A percentile compares a stretch with the other conserved stretches of the same genome.
These are phyloP conservation scores for Mycena vulgaris DNA, from an alignment of 768 basidiomycete genomes.

Conservation along the genomic window DNA sequence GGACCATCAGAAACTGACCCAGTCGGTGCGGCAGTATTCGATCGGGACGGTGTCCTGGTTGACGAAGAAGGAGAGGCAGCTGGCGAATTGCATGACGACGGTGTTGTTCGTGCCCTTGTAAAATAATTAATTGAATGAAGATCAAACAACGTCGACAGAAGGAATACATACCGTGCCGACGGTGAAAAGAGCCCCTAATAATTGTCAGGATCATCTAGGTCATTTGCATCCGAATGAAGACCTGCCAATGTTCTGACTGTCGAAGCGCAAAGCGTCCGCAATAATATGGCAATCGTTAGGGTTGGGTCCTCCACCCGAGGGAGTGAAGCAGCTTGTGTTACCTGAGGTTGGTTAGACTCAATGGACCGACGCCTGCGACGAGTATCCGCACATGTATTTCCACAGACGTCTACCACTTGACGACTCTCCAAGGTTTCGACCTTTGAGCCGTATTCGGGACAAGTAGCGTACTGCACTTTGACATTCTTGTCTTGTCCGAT, in stretches of 20 bases:
- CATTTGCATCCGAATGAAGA: not conserved
- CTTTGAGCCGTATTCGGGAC: constrained; percentile 42
- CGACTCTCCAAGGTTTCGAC: constrained; percentile 34
- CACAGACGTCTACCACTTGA: constrained; percentile 59
- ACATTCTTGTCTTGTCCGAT: constrained; percentile 63
- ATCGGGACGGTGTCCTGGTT: constrained; percentile 59
- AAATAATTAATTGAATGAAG: not conserved
- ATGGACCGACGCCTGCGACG: not conserved
- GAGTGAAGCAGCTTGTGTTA: constrained; percentile 61
- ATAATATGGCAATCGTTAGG: constrained; percentile 66
- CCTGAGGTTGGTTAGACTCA: constrained; percentile 42
- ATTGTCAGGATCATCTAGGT: not conserved
- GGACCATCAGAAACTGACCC: constrained; percentile 49
- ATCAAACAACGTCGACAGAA: not conserved
- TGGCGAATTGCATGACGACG: constrained; percentile 57
- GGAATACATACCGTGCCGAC: constrained; percentile 47
- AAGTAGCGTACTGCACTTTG: constrained; percentile 53
- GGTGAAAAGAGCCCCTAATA: constrained; percentile 50
- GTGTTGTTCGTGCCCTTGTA: constrained; percentile 52
- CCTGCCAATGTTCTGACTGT: constrained; percentile 61
- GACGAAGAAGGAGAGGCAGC: constrained; percentile 64
- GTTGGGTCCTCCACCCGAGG: constrained; percentile 63
- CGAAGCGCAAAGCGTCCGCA: constrained; percentile 63
- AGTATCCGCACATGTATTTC: constrained; percentile 52
- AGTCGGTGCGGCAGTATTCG: constrained; percentile 64